Percentiles rank a stretch among this genome's conserved stretches.
Evolutionary conservation across 768 basidiomycete genomes (phyloP).

Genomic region (Suillus fuscotomentosus): DNA sequence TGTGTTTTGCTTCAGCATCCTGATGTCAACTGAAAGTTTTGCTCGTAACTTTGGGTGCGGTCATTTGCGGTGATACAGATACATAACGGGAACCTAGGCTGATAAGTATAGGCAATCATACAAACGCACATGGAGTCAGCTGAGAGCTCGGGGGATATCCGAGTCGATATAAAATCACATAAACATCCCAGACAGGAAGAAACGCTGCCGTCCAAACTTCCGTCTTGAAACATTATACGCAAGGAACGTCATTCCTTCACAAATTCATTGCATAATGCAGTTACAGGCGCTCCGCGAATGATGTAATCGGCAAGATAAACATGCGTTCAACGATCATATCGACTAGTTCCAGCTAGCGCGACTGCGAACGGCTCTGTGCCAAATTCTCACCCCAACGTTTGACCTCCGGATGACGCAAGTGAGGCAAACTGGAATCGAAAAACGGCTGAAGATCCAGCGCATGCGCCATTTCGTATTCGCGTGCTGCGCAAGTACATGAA

Average conservation of each 20-base stretch:
- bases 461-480: constrained; percentile 68
- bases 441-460: constrained; percentile 62
- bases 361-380: background rate
- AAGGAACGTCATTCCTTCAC: background rate
- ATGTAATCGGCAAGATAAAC: background rate
- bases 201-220: background rate
- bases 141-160: background rate
- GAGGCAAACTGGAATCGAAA: constrained; percentile 78
- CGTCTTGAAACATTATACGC: background rate
- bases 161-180: background rate
- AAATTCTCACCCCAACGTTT: constrained; percentile 61
- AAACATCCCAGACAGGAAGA: background rate
- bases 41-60: background rate
- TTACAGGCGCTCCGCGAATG: background rate
- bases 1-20: background rate
- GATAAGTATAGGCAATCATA: background rate
- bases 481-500: constrained; percentile 39
- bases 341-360: background rate
- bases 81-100: background rate
- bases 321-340: background rate
- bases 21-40: background rate
- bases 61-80: background rate
- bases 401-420: constrained; percentile 70
- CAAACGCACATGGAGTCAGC: background rate
- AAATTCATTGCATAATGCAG: background rate